Percentiles rank a stretch among this genome's conserved stretches.
These are phyloP conservation scores for Piper longum DNA, from an alignment of 164 flowering plant genomes.

Conservation along the genomic window DNA sequence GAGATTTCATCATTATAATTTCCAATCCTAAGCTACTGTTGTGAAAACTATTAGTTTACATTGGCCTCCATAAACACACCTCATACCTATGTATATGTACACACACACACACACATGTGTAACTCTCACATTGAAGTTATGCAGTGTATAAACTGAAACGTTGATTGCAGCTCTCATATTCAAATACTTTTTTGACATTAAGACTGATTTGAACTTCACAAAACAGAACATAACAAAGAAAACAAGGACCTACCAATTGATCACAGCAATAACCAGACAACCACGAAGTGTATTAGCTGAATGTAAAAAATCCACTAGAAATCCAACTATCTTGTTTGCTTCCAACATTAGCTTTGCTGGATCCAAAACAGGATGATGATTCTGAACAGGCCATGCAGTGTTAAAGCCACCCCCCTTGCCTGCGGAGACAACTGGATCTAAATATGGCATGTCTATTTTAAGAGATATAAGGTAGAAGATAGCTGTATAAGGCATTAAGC, in stretches of 20 bases:
- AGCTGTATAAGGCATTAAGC: background rate
- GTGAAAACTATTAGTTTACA: too few relatives aligned
- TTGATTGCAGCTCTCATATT: too few relatives aligned
- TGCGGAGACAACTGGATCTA: slow-evolving; percentile 8
- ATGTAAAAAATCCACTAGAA: slow-evolving; percentile 49
- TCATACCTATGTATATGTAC: too few relatives aligned
- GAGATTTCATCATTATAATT: too few relatives aligned
- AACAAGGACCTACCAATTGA: slow-evolving; percentile 59
- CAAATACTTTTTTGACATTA: too few relatives aligned
- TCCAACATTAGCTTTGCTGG: slow-evolving; percentile 40
- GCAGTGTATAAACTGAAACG: too few relatives aligned
- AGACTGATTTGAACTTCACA: too few relatives aligned
- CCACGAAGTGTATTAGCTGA: slow-evolving; percentile 46
- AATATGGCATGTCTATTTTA: background rate
- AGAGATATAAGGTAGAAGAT: background rate
- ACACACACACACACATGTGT: too few relatives aligned
- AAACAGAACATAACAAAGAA: too few relatives aligned
- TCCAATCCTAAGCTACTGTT: too few relatives aligned
- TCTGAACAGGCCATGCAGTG: slow-evolving; percentile 46
- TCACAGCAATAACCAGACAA: slow-evolving; percentile 42
- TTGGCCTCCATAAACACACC: too few relatives aligned
- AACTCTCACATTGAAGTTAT: too few relatives aligned
- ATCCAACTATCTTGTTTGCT: slow-evolving; percentile 41
- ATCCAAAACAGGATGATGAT: slow-evolving; percentile 60
- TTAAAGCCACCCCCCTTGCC: slow-evolving; percentile 42